phyloP scores from a whole-genome alignment of 805 yeast species.

The Starmerella sirachaensis region DNA sequence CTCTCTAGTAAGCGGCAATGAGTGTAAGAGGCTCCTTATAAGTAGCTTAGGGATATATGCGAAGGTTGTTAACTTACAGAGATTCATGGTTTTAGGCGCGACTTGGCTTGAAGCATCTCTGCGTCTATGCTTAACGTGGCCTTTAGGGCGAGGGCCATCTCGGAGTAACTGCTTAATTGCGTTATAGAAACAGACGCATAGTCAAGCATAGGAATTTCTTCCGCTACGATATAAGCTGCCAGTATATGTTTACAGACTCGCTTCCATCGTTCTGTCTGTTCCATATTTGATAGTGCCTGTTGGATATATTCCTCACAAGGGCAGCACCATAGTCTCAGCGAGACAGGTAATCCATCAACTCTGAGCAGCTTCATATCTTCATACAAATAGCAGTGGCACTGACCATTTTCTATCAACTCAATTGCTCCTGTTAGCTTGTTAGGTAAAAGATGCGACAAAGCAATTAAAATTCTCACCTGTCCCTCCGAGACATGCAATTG shows the following conservation, averaged over 20 bases:
- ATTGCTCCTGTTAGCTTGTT: constrained; percentile 18
- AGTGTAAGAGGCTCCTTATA: no score
- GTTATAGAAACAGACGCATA: neutral
- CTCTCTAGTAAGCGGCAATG: no score
- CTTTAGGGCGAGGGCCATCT: no score
- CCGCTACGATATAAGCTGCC: constrained; percentile 16
- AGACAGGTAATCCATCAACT: constrained; percentile 7
- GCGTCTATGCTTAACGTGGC: no score
- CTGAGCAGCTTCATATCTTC: neutral
- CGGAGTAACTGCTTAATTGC: no score
- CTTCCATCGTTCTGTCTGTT: constrained; percentile 3
- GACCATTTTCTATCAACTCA: constrained; percentile 16
- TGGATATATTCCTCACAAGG: constrained; percentile 15
- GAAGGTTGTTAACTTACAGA: no score
- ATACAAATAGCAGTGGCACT: constrained; percentile 2
- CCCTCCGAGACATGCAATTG: constrained; percentile 7
- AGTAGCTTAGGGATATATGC: no score
- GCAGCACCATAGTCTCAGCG: constrained; percentile 19
- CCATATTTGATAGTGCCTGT: neutral
- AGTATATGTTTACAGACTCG: constrained; percentile 19
- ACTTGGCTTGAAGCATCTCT: no score
- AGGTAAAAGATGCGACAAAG: constrained; percentile 20
- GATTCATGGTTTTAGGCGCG: no score
- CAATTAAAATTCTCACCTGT: constrained; percentile 14
- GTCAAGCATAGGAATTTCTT: constrained; percentile 9